A percentile compares a stretch with the other conserved stretches of the same genome.
Evolutionary conservation across 176 grass and related monocot genomes (phyloP).

Genomic region (Chloris gayana): DNA sequence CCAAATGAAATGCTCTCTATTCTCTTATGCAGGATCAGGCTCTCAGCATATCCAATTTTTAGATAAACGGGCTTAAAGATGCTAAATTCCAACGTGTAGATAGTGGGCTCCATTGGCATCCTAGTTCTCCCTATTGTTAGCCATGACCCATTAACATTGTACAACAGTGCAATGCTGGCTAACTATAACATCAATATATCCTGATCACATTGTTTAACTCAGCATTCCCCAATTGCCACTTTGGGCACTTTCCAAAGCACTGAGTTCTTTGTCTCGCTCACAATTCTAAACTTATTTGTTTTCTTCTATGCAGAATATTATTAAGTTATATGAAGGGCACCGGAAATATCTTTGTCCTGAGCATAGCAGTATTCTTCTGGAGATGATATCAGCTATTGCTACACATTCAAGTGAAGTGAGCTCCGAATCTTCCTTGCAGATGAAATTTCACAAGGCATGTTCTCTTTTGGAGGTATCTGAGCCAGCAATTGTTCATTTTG

Average conservation of each 20-base stretch:
- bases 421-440: constrained; percentile 57
- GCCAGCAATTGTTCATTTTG: constrained; percentile 86
- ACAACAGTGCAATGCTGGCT: background rate
- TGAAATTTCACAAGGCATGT: constrained; percentile 88
- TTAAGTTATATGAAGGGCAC: constrained; percentile 70
- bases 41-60: background rate
- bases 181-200: background rate
- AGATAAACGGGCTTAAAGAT: background rate
- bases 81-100: background rate
- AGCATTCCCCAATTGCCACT: constrained; percentile 9
- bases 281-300: constrained; percentile 14
- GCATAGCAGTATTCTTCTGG: constrained; percentile 77
- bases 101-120: background rate
- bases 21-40: background rate
- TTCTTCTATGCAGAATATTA: constrained; percentile 59
- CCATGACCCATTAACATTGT: background rate
- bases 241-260: background rate
- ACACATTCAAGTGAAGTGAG: constrained; percentile 81
- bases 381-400: constrained; percentile 75
- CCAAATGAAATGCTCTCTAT: background rate
- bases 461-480: constrained; percentile 90
- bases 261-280: background rate
- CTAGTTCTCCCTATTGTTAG: background rate
- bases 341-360: constrained; percentile 48
- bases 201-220: background rate